Evolutionary conservation across 208 protist genomes (phyloP).

Genomic region (Angomonas ambiguus): DNA sequence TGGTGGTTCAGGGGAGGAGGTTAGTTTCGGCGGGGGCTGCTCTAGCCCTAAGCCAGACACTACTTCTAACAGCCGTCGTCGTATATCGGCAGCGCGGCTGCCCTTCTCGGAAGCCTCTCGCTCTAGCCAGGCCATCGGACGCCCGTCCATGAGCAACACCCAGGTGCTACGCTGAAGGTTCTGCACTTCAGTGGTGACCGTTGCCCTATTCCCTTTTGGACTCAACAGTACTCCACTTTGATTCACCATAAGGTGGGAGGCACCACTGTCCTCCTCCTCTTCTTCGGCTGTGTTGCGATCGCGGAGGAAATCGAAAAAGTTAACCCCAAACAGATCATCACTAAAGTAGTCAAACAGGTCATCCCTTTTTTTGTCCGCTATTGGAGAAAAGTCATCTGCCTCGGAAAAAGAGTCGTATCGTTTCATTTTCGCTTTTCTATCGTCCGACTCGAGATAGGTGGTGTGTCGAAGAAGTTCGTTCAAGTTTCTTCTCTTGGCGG

Average conservation of each 20-base stretch:
- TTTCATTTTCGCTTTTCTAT: background rate
- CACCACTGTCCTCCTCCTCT: background rate
- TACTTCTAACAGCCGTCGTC: constrained; percentile 68
- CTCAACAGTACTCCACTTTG: background rate
- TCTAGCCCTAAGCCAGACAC: constrained; percentile 21
- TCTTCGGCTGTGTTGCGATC: background rate
- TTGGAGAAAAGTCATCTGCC: background rate
- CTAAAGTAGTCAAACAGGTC: constrained; percentile 5
- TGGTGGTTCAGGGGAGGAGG: too few species aligned
- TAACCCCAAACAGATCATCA: constrained; percentile 8
- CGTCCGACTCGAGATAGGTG: background rate
- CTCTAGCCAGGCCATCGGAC: constrained; percentile 80
- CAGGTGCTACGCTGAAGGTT: constrained; percentile 73
- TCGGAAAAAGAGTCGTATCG: background rate
- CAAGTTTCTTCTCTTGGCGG: constrained; percentile 3
- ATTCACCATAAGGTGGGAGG: background rate
- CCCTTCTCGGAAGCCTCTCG: constrained; percentile 62
- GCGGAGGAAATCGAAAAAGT: constrained; percentile 10
- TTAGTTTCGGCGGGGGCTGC: too few species aligned
- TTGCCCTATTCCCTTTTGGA: background rate
- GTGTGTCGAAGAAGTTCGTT: background rate
- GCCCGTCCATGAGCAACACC: constrained; percentile 81
- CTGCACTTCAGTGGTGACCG: constrained; percentile 23
- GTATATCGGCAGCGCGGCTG: constrained; percentile 52
- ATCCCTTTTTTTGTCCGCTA: background rate